These are phyloP conservation scores for Aureobasidium namibiae DNA, from an alignment of 2,329 filamentous ascomycete species.

Conservation along the genomic window DNA sequence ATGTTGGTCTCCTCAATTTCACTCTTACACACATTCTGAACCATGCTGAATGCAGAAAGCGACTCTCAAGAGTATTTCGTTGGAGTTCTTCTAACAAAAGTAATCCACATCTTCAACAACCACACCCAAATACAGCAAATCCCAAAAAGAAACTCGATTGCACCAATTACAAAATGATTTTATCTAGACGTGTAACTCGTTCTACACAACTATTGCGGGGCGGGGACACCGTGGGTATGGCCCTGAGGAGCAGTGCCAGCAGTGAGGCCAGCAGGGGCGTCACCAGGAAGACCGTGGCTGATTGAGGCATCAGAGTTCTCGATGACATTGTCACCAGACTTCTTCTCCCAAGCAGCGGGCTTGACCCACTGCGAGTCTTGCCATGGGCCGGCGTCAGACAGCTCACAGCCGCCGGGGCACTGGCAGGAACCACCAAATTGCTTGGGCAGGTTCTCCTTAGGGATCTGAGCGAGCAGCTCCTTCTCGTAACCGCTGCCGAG, in stretches of 20 bases:
- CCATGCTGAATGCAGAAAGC: too few relatives aligned
- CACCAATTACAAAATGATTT: not conserved
- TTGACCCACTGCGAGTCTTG: slow-evolving; percentile 58
- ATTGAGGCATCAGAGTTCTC: slow-evolving; percentile 22
- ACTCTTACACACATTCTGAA: not conserved
- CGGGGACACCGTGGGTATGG: slow-evolving; percentile 4
- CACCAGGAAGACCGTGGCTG: slow-evolving; percentile 7
- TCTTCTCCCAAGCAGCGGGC: slow-evolving; percentile 44
- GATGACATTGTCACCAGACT: slow-evolving; percentile 21
- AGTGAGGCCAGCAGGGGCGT: not conserved
- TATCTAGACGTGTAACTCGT: not conserved
- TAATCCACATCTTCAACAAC: not conserved
- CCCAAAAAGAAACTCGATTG: not conserved
- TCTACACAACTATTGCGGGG: not conserved
- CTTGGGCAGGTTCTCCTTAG: slow-evolving; percentile 81
- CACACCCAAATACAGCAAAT: not conserved
- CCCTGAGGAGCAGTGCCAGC: slow-evolving; percentile 8
- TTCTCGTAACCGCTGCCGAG: slow-evolving; percentile 73
- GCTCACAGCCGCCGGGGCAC: slow-evolving; percentile 71
- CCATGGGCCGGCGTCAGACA: slow-evolving; percentile 92
- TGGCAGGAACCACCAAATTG: slow-evolving; percentile 76
- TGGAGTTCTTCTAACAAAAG: not conserved
- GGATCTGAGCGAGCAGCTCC: slow-evolving; percentile 76
- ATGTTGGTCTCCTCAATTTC: not conserved
- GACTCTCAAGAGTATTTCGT: not conserved